These are phyloP conservation scores for Poterioochromonas sp. DNA, from an alignment of 352 stramenopile species.

Conservation along the genomic window DNA sequence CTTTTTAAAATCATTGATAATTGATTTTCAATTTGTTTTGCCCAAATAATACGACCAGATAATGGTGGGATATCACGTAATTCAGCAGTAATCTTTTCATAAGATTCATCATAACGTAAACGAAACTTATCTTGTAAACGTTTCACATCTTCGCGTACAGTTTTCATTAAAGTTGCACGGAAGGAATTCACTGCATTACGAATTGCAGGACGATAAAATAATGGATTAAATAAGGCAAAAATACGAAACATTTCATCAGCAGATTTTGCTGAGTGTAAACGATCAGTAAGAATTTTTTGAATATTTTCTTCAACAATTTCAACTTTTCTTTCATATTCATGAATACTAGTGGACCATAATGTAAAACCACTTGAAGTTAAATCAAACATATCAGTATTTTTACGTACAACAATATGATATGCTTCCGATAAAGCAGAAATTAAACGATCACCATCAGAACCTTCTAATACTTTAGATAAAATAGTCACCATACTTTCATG, in stretches of 20 bases:
- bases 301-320: slow-evolving; percentile 81
- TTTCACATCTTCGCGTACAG: slow-evolving; percentile 89
- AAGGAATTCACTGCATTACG: slow-evolving; percentile 91
- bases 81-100: slow-evolving; percentile 81
- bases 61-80: slow-evolving; percentile 94
- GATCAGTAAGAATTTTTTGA: slow-evolving; percentile 71
- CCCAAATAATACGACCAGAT: slow-evolving; percentile 96
- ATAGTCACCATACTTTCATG: slow-evolving; percentile 76
- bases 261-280: slow-evolving; percentile 69
- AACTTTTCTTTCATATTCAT: slow-evolving; percentile 69
- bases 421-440: not conserved
- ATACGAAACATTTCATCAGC: slow-evolving; percentile 78
- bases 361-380: not conserved
- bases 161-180: slow-evolving; percentile 95
- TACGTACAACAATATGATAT: not conserved
- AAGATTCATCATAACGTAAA: slow-evolving; percentile 84
- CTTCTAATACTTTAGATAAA: slow-evolving; percentile 67
- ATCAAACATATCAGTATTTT: slow-evolving; percentile 8
- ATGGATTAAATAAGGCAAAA: slow-evolving; percentile 94
- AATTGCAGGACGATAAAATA: slow-evolving; percentile 87
- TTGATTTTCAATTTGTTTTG: slow-evolving; percentile 98
- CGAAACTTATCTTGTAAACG: slow-evolving; percentile 88
- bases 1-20: slow-evolving; percentile 87
- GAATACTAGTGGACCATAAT: slow-evolving; percentile 31
- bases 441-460: slow-evolving; percentile 42